phyloP scores from a whole-genome alignment of 306 rosid genomes.

The Prunus padus region DNA sequence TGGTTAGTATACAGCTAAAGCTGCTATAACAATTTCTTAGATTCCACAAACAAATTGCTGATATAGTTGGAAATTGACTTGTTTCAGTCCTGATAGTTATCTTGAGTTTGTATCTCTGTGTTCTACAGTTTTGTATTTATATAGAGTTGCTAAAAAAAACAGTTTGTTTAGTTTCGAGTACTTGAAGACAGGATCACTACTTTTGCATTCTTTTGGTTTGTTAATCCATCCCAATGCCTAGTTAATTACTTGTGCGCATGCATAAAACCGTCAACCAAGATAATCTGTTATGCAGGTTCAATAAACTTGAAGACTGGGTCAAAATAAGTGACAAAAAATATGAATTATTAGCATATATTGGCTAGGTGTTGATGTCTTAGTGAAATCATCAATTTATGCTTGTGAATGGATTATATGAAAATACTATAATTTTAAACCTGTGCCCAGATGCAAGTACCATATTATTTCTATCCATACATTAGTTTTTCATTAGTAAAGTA shows the following conservation, averaged over 20 bases:
- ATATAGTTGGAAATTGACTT: no score
- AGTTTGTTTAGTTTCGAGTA: not conserved
- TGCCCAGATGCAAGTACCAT: not conserved
- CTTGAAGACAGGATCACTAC: not conserved
- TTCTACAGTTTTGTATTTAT: not conserved
- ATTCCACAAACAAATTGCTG: not conserved
- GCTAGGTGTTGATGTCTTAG: not conserved
- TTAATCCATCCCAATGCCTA: not conserved
- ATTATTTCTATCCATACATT: not conserved
- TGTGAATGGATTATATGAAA: not conserved
- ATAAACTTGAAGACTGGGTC: not conserved
- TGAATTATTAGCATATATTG: not conserved
- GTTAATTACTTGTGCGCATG: not conserved
- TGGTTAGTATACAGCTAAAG: slow-evolving; percentile 44
- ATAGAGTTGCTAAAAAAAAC: not conserved
- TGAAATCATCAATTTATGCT: not conserved
- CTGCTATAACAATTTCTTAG: not conserved
- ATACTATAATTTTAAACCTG: not conserved
- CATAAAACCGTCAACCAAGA: not conserved
- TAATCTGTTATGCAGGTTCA: not conserved
- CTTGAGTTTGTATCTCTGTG: not conserved
- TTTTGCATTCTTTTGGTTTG: not conserved
- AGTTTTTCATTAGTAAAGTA: not conserved
- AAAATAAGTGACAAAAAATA: not conserved
- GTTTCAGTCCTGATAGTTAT: not conserved